These are phyloP conservation scores for Phytophthora melonis DNA, from an alignment of 352 stramenopile genomes.

Conservation along the genomic window DNA sequence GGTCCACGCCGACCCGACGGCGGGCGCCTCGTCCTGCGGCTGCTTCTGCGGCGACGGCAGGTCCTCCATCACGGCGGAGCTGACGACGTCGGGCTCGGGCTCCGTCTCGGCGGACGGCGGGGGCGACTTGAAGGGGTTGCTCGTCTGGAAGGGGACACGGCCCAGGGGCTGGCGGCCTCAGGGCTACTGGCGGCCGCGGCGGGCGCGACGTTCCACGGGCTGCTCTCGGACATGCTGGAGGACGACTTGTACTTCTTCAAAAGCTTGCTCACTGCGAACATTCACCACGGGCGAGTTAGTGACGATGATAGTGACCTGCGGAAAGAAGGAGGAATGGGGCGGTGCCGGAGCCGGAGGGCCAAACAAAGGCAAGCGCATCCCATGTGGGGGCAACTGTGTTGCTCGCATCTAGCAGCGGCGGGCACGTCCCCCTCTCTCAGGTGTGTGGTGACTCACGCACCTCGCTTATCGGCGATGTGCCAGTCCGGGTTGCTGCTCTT, in stretches of 20 bases:
- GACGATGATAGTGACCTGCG: background rate
- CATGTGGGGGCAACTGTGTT: constrained; percentile 15
- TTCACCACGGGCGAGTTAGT: constrained; percentile 19
- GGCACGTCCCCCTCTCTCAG: background rate
- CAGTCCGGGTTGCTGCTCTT: constrained; percentile 78
- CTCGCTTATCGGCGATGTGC: constrained; percentile 76
- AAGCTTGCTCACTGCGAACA: constrained; percentile 72
- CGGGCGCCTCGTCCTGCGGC: constrained; percentile 12
- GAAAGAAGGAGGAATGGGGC: constrained; percentile 25
- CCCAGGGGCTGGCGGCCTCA: constrained; percentile 43
- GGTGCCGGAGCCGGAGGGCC: no score
- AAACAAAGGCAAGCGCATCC: constrained; percentile 3
- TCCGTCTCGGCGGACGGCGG: constrained; percentile 31
- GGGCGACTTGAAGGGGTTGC: constrained; percentile 44
- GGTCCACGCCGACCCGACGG: constrained; percentile 30
- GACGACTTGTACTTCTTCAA: constrained; percentile 75
- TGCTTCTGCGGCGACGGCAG: constrained; percentile 21
- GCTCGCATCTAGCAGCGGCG: no score
- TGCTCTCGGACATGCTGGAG: constrained; percentile 48
- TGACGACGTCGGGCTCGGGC: constrained; percentile 47
- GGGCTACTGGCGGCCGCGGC: constrained; percentile 27
- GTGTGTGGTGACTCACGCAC: constrained; percentile 34
- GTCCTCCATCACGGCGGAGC: constrained; percentile 40
- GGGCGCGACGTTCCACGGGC: constrained; percentile 67
- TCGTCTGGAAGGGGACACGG: constrained; percentile 54